Evolutionary conservation across 2,329 filamentous ascomycete genomes (phyloP).

Genomic region (Cladosporium sp.): DNA sequence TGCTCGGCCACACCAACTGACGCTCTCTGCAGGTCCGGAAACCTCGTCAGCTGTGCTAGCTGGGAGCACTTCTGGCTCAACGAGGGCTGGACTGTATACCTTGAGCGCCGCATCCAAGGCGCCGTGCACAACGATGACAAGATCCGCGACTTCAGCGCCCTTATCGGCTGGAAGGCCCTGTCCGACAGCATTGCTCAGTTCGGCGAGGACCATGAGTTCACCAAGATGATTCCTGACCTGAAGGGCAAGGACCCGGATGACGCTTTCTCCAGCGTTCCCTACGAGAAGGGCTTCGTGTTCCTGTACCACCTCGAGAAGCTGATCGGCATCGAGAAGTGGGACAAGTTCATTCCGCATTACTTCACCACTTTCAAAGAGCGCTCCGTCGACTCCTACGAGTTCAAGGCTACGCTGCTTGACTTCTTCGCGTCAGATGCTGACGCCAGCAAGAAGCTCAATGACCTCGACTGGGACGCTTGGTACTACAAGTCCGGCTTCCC

Average conservation of each 20-base stretch:
- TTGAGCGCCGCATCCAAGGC: constrained; percentile 78
- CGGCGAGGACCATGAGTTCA: constrained; percentile 83
- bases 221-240: constrained; percentile 80
- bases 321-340: constrained; percentile 78
- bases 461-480: constrained; percentile 82
- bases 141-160: constrained; percentile 87
- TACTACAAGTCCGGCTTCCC: constrained; percentile 87
- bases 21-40: constrained; percentile 54
- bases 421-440: constrained; percentile 71
- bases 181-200: constrained; percentile 73
- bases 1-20: too few relatives aligned
- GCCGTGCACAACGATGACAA: constrained; percentile 70
- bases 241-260: constrained; percentile 92
- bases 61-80: constrained; percentile 74
- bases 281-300: constrained; percentile 95
- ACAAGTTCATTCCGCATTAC: constrained; percentile 93
- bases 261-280: constrained; percentile 85
- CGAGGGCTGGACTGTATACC: constrained; percentile 88
- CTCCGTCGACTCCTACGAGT: constrained; percentile 89
- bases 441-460: constrained; percentile 55
- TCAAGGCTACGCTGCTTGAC: constrained; percentile 77
- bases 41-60: constrained; percentile 69
- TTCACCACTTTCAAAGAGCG: constrained; percentile 79
- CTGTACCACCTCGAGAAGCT: constrained; percentile 84
- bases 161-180: constrained; percentile 90